Percentiles rank a stretch among this genome's conserved stretches.
Evolutionary conservation across 2,329 filamentous ascomycete species (phyloP).

Genomic region (Anthostomella pinea): DNA sequence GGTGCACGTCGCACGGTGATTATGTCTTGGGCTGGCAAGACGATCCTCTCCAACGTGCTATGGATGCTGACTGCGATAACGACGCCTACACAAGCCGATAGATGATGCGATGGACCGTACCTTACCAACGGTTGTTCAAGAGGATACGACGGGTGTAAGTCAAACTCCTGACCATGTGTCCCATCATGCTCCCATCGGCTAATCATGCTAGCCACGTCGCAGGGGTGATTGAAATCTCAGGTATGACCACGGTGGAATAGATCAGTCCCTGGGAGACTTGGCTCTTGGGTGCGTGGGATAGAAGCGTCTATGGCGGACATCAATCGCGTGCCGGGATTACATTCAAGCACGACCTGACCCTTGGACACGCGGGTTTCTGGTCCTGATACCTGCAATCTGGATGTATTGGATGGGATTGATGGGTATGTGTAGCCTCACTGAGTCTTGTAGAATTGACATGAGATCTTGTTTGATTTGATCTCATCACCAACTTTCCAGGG

Average conservation of each 20-base stretch:
- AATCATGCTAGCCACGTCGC: conserved; percentile 9
- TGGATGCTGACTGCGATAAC: conserved; percentile 38
- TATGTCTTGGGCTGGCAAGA: conserved; percentile 43
- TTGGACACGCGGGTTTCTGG: too few relatives aligned
- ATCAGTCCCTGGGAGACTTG: conserved; percentile 2
- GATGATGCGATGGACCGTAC: conserved; percentile 27
- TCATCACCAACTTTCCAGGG: too few relatives aligned
- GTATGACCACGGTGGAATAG: conserved; percentile 15
- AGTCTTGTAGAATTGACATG: too few relatives aligned
- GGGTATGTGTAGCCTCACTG: too few relatives aligned
- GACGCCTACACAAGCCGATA: conserved; percentile 24
- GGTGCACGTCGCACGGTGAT: conserved; percentile 34
- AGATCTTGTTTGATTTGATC: too few relatives aligned
- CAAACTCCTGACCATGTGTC: background rate
- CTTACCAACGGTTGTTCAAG: conserved; percentile 15
- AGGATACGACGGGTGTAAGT: conserved; percentile 32
- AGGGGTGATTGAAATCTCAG: conserved; percentile 27
- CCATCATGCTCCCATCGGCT: background rate
- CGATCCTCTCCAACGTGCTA: conserved; percentile 39
- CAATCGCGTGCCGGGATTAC: too few relatives aligned
- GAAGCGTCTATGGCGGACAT: too few relatives aligned
- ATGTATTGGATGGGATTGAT: too few relatives aligned
- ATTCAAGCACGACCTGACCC: too few relatives aligned
- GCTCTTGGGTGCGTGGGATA: too few relatives aligned
- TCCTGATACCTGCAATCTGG: too few relatives aligned